phyloP scores from a whole-genome alignment of 768 basidiomycete genomes.

The Hypholoma sublateritium region DNA sequence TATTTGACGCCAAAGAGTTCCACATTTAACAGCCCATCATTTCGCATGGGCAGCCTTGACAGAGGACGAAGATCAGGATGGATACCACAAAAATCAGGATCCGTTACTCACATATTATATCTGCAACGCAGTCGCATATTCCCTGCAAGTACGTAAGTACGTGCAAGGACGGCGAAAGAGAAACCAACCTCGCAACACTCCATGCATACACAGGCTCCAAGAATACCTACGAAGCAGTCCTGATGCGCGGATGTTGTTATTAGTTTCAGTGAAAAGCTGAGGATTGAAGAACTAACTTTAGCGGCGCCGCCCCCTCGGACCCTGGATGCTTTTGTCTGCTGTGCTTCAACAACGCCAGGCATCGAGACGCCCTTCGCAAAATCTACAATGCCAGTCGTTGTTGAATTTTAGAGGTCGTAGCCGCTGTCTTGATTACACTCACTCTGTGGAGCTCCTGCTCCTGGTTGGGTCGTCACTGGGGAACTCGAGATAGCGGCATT shows the following conservation, averaged over 20 bases:
- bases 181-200: slow-evolving; percentile 15
- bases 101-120: slow-evolving; percentile 15
- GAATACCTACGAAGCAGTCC: slow-evolving; percentile 16
- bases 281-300: slow-evolving; percentile 4
- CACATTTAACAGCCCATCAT: slow-evolving; percentile 12
- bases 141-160: slow-evolving; percentile 3
- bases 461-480: slow-evolving; percentile 7
- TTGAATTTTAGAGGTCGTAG: neutral
- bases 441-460: slow-evolving; percentile 6
- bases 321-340: slow-evolving; percentile 10
- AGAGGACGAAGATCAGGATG: neutral
- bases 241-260: neutral
- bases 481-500: neutral
- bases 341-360: slow-evolving; percentile 14
- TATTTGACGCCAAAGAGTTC: neutral
- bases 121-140: slow-evolving; percentile 13
- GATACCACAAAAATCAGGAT: neutral
- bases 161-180: neutral
- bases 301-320: slow-evolving; percentile 14
- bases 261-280: neutral
- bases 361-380: slow-evolving; percentile 16
- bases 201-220: slow-evolving; percentile 13
- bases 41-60: slow-evolving; percentile 17
- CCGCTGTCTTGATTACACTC: neutral
- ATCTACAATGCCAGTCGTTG: neutral